Base-by-base conservation (phyloP, 331 rosid species). In the Spiraea crenata region DNA sequence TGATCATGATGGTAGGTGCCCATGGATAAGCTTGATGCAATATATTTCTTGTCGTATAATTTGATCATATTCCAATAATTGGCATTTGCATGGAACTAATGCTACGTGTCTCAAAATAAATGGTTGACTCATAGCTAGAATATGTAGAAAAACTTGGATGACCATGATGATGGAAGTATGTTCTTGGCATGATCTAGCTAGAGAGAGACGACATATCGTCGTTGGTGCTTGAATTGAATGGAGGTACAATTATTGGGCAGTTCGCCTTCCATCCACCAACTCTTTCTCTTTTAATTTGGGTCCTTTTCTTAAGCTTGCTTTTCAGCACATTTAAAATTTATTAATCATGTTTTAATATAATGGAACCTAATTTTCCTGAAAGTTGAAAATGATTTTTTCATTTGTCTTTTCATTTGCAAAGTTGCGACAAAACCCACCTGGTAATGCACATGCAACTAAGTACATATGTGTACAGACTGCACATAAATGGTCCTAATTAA, bases 201-300 rank as follows among this genome's bases (percentile, higher is more conserved):
- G 56, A 4, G 77, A 44, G 78, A 41, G 47, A 56, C 70, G 31
- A 25, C 1, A 25, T 25, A 25, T 25, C 20, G 59, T 47, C 37
- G 51, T 14, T 57, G 49, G 69, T 67, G 58, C 66, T 13, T 39
- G 31, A 48, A 82, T 5, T 39, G 46, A 79, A 25, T 78, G 46
- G 63, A 59, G 64, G 74, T 74, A 75, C 85, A 79, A 86, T 81
- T 20, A 81, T 81, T 70, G 77, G 44, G 78, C 84, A 83, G 69
- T 52, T 62, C 45, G 67, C 62, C 75, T 63, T 55, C 76, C 65
- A 72, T 67, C 64, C 68, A 70, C 76, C 80, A 6, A 66, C 62
- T 73, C 65, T 63, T 70, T 74, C 46, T 69, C 31, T 25, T 25
- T 25, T 25, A 25, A 25, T 25, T 64, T 60, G 2, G 44, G 59